A percentile compares a stretch with the other conserved stretches of the same genome.
These are phyloP conservation scores for Erodium maritimum DNA, from an alignment of 345 rosid genomes.

Conservation along the genomic window DNA sequence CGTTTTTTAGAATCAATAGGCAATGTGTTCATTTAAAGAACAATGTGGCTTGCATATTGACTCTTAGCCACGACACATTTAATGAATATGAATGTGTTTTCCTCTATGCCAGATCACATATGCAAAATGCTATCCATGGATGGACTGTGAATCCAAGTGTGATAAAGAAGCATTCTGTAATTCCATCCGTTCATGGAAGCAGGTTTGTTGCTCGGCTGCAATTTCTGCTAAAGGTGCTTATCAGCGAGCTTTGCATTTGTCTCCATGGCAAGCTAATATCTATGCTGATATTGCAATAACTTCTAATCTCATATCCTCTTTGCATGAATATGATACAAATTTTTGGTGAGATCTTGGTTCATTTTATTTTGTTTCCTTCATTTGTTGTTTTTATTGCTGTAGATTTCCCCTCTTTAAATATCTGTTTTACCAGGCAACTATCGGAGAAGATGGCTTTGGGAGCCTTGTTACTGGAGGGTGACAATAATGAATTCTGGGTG, in stretches of 20 bases:
- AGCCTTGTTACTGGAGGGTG: constrained; percentile 70
- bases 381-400: constrained; percentile 7
- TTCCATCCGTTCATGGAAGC: constrained; percentile 65
- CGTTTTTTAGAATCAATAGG: too few species aligned
- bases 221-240: constrained; percentile 60
- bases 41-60: not conserved
- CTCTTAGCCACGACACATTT: not conserved
- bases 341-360: constrained; percentile 44
- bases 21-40: not conserved
- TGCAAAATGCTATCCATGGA: constrained; percentile 80
- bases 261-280: constrained; percentile 86
- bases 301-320: constrained; percentile 53
- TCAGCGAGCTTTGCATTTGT: constrained; percentile 66
- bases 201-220: constrained; percentile 42
- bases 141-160: constrained; percentile 24
- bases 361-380: constrained; percentile 10
- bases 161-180: constrained; percentile 29
- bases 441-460: constrained; percentile 89
- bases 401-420: constrained; percentile 9
- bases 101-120: constrained; percentile 45
- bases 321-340: constrained; percentile 19
- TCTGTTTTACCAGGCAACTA: constrained; percentile 61
- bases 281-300: constrained; percentile 67
- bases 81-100: constrained; percentile 12
- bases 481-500: constrained; percentile 74